phyloP scores from a whole-genome alignment of 768 basidiomycete genomes.

The Cystobasidium ongulense region DNA sequence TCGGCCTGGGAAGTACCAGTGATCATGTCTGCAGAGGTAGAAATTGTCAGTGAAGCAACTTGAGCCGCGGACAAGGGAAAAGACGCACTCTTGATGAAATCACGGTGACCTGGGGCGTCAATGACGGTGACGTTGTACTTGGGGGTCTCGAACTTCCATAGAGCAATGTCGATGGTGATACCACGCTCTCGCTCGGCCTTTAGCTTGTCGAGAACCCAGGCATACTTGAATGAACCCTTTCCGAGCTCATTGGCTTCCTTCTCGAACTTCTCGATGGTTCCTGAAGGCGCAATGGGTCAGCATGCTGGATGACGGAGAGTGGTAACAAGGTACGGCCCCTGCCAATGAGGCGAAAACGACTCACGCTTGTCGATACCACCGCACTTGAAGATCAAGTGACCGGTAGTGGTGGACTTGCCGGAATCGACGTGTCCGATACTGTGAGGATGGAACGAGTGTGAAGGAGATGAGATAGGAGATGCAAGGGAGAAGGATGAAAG shows the following conservation, averaged over 20 bases:
- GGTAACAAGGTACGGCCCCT: too few species aligned
- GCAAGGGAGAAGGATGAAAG: neutral
- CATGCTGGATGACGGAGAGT: neutral
- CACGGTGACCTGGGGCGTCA: constrained; percentile 98
- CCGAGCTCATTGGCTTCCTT: constrained; percentile 99
- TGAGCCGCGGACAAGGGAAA: neutral
- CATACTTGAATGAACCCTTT: constrained; percentile 67
- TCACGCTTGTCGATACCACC: constrained; percentile 99
- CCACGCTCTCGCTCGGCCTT: constrained; percentile 99
- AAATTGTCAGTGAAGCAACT: neutral
- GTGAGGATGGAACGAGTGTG: neutral
- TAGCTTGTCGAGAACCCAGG: constrained; percentile 98
- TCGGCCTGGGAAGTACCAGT: constrained; percentile 99
- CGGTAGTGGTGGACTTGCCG: constrained; percentile 99
- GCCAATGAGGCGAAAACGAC: neutral
- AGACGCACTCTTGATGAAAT: constrained; percentile 62
- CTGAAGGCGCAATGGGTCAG: neutral
- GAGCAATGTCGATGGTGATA: constrained; percentile 99
- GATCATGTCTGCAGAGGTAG: constrained; percentile 51
- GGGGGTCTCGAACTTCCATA: constrained; percentile 99
- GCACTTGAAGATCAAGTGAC: constrained; percentile 99
- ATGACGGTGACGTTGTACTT: constrained; percentile 66
- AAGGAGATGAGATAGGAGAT: neutral
- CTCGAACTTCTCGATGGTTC: constrained; percentile 68
- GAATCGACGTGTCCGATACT: constrained; percentile 86